Evolutionary conservation across 106 monocot genomes (phyloP).

Genomic region (Posidonia australis): DNA sequence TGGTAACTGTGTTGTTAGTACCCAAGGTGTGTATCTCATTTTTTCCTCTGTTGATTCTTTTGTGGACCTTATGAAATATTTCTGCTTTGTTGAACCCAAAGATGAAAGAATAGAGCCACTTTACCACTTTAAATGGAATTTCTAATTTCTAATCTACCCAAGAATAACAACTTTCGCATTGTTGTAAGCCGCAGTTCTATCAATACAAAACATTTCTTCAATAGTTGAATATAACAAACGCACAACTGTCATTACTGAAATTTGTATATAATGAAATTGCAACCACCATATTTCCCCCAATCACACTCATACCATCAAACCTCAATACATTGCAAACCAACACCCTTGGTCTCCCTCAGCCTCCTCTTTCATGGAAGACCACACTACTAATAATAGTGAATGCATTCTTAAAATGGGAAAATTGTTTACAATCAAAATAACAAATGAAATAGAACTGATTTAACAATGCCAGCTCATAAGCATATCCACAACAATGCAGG

Average conservation of each 20-base stretch:
- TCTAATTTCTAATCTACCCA: too few relatives aligned
- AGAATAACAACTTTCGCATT: too few relatives aligned
- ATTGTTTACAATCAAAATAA: background rate
- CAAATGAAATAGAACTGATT: background rate
- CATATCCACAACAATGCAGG: too few relatives aligned
- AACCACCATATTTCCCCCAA: background rate
- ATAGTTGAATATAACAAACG: background rate
- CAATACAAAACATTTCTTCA: too few relatives aligned
- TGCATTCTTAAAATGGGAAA: background rate
- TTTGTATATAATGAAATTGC: too few relatives aligned
- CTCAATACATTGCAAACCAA: background rate
- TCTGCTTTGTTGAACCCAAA: too few relatives aligned
- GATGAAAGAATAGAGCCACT: too few relatives aligned
- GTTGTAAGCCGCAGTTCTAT: too few relatives aligned
- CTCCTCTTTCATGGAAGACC: background rate
- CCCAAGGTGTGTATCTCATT: conserved; percentile 41
- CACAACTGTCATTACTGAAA: background rate
- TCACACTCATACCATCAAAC: background rate
- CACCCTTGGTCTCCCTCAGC: too few relatives aligned
- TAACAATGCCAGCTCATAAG: background rate
- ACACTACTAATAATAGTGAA: background rate
- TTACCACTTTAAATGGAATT: too few relatives aligned
- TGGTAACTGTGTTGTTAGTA: conserved; percentile 66
- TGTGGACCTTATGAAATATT: background rate
- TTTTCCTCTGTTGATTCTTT: background rate